These are phyloP conservation scores for Talaromyces sp. DNA, from an alignment of 2,329 filamentous ascomycete species.

Conservation along the genomic window DNA sequence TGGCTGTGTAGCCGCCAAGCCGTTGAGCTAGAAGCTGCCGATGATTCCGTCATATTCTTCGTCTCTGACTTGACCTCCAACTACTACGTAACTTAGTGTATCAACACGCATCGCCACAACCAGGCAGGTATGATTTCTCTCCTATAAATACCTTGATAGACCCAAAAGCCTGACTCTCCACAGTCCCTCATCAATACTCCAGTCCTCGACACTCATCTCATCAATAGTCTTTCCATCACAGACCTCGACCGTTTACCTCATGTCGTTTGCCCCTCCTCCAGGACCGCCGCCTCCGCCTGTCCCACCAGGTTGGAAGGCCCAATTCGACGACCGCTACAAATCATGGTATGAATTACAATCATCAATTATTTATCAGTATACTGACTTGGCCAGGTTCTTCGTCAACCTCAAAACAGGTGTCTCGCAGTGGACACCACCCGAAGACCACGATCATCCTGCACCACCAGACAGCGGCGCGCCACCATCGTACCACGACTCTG, in stretches of 20 bases:
- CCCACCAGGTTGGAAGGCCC: conserved; percentile 78
- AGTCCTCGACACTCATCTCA: not conserved
- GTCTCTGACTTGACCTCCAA: not conserved
- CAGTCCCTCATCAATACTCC: not conserved
- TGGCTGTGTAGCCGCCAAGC: conserved; percentile 9
- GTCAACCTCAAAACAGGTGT: conserved; percentile 83
- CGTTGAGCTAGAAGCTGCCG: not conserved
- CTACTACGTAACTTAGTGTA: too few relatives aligned
- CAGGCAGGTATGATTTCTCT: conserved; percentile 7
- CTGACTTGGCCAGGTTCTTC: conserved; percentile 64
- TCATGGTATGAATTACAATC: conserved; percentile 58
- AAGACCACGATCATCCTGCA: conserved; percentile 52
- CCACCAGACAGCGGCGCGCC: conserved; percentile 41
- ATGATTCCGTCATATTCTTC: conserved; percentile 6
- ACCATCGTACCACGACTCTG: conserved; percentile 58
- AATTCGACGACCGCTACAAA: conserved; percentile 83
- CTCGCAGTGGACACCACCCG: conserved; percentile 87
- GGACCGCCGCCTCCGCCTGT: conserved; percentile 57
- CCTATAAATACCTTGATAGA: not conserved
- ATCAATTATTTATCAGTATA: not conserved
- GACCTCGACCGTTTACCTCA: conserved; percentile 16
- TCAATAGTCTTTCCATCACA: not conserved
- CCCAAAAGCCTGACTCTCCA: not conserved
- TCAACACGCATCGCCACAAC: conserved; percentile 8
- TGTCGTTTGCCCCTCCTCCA: conserved; percentile 42